These are phyloP conservation scores for Aschersonia sp. DNA, from an alignment of 2,329 filamentous ascomycete species.

Conservation along the genomic window DNA sequence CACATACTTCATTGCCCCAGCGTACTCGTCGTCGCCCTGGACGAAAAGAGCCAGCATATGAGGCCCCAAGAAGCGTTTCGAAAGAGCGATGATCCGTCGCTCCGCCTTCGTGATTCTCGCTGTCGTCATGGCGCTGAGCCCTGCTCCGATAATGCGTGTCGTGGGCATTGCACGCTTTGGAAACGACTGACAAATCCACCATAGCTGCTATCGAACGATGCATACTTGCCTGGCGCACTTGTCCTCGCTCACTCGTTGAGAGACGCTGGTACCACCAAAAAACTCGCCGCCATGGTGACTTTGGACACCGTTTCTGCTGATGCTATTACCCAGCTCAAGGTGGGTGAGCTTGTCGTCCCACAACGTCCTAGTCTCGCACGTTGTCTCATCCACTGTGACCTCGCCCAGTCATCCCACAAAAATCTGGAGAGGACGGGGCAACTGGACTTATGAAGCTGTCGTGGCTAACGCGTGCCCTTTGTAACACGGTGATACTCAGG, in stretches of 20 bases:
- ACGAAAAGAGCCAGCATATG: too few species aligned
- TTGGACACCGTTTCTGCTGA: conserved; percentile 62
- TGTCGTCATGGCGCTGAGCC: too few species aligned
- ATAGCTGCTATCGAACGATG: conserved; percentile 82
- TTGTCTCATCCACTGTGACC: neutral
- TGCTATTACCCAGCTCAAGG: conserved; percentile 67
- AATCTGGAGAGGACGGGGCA: neutral
- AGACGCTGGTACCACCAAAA: conserved; percentile 77
- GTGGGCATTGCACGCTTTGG: neutral
- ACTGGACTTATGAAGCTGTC: neutral
- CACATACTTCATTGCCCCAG: neutral
- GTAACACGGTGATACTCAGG: conserved; percentile 27
- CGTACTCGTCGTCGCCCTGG: too few species aligned
- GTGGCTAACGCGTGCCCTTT: neutral
- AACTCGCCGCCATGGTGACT: conserved; percentile 73
- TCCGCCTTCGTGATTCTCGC: too few species aligned
- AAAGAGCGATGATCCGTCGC: too few species aligned
- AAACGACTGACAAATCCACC: neutral
- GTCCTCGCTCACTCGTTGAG: conserved; percentile 89
- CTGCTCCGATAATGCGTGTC: neutral
- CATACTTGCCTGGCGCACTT: conserved; percentile 83
- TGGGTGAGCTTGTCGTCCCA: conserved; percentile 27
- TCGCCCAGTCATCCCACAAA: too few species aligned
- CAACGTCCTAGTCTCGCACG: neutral
- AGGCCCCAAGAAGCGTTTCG: too few species aligned